Base-by-base conservation (phyloP, 352 stramenopile genomes). In the Pythium folliculosum region DNA sequence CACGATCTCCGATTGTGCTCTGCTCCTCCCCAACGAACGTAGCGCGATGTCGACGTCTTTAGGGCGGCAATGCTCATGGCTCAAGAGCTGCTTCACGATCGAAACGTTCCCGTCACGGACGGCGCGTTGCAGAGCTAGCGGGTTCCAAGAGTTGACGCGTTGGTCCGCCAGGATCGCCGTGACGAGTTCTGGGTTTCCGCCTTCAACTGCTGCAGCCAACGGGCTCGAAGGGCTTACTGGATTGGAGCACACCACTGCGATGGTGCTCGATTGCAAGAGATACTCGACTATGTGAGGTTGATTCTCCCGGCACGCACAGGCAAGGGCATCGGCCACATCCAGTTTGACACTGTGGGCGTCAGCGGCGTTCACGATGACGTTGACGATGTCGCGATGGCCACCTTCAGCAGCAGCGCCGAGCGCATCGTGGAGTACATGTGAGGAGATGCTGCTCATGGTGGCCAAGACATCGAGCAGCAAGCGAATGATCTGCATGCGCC, bases 131-230 rank as follows among this genome's bases (percentile, higher is more conserved):
- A 73, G 21, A 3, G 67, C 61, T 0, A 40, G 25, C 16, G 50
- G 52, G 32, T 73, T 62, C 67, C 67, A 73, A 16, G 19, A 0
- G 22, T 65, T 65, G 7, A 65, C 27, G 37, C 60, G 44, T 12
- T 23, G 8, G 40, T 69, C 67, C 3, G 35, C 21, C 3, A 69
- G 47, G 10, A 73, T 53, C 0, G 16, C 10, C 25, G 6, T 0
- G 0, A 73, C 44, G 21, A 73, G 25, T 14, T 37, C 0, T 5
- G 22, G 10, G 32, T 67, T 27, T 2, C 60, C 53, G 12, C 67
- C 19, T 55, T 49, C 30, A 0, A 62, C 67, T 1, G 65, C 56
- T n/a, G 63, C 56, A 16, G 49, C n/a, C 6, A 69, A n/a, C 3
- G 44, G n/a, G 35, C 1, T 69, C 4, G 44, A 12, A 22, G 19